These are phyloP conservation scores for Leccinellum rugosiceps DNA, from an alignment of 768 basidiomycete genomes.

Conservation along the genomic window DNA sequence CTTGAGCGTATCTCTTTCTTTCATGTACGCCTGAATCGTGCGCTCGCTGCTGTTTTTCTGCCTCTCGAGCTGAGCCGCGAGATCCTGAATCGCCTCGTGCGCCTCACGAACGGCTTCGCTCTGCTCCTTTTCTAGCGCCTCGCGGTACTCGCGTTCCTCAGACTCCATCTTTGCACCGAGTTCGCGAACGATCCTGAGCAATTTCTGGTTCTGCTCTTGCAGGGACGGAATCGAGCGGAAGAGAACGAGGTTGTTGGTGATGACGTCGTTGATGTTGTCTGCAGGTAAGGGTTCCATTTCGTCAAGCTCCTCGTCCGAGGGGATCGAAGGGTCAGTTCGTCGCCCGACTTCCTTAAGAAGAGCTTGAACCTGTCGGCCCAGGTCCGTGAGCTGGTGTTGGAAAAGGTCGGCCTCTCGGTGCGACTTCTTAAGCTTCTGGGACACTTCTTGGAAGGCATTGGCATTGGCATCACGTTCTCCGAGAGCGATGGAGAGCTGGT, in stretches of 20 bases:
- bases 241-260: slow-evolving; percentile 84
- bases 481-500: slow-evolving; percentile 73
- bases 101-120: slow-evolving; percentile 83
- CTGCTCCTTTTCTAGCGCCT: slow-evolving; percentile 68
- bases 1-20: slow-evolving; percentile 85
- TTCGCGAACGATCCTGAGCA: slow-evolving; percentile 79
- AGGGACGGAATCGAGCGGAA: slow-evolving; percentile 77
- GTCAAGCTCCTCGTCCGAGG: slow-evolving; percentile 59
- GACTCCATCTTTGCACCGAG: slow-evolving; percentile 82
- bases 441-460: slow-evolving; percentile 51
- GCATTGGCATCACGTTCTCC: slow-evolving; percentile 70
- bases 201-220: slow-evolving; percentile 90
- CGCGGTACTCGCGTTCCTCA: slow-evolving; percentile 75
- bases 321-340: slow-evolving; percentile 80
- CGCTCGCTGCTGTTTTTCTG: slow-evolving; percentile 68
- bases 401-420: slow-evolving; percentile 64
- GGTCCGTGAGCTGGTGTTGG: slow-evolving; percentile 74
- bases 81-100: slow-evolving; percentile 76
- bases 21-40: slow-evolving; percentile 77
- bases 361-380: slow-evolving; percentile 79
- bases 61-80: slow-evolving; percentile 74
- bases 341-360: slow-evolving; percentile 78
- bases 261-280: slow-evolving; percentile 70
- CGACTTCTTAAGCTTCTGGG: slow-evolving; percentile 59
- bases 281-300: slow-evolving; percentile 44